These are phyloP conservation scores for Cystobasidium ongulense DNA, from an alignment of 768 basidiomycete species.

Conservation along the genomic window DNA sequence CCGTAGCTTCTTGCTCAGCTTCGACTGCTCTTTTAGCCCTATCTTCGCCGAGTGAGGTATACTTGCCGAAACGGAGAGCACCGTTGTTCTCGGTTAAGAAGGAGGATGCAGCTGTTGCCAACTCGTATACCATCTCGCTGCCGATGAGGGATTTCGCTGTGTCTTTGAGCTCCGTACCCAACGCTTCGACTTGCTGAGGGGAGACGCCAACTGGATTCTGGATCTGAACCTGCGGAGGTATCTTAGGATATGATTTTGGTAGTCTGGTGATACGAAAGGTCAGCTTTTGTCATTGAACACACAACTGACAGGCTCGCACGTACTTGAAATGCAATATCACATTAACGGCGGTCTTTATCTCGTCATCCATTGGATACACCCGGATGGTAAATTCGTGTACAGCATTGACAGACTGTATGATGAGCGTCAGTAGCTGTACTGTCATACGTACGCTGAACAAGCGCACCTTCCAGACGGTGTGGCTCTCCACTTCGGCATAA, in stretches of 20 bases:
- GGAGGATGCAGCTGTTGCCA: conserved; percentile 11
- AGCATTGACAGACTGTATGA: conserved; percentile 26
- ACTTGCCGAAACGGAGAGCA: conserved; percentile 16
- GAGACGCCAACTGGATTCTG: background rate
- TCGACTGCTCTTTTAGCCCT: conserved; percentile 14
- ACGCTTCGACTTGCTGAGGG: background rate
- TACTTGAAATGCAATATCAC: conserved; percentile 28
- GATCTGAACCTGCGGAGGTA: conserved; percentile 2
- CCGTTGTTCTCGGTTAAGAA: conserved; percentile 18
- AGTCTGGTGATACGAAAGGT: background rate
- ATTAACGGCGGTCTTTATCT: conserved; percentile 8
- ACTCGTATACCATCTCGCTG: conserved; percentile 29
- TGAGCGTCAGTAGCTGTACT: background rate
- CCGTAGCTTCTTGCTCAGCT: background rate
- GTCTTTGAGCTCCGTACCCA: background rate
- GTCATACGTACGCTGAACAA: background rate
- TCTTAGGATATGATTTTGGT: conserved; percentile 26
- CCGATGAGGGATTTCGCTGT: conserved; percentile 13
- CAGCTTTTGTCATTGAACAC: background rate
- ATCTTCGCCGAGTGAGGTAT: conserved; percentile 15
- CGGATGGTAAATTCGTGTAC: conserved; percentile 25
- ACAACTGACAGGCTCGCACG: background rate
- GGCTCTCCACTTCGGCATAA: conserved; percentile 23
- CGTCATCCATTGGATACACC: conserved; percentile 18
- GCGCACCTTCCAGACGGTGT: conserved; percentile 21